These are phyloP conservation scores for Lactifluus volemus DNA, from an alignment of 768 basidiomycete species.

Conservation along the genomic window DNA sequence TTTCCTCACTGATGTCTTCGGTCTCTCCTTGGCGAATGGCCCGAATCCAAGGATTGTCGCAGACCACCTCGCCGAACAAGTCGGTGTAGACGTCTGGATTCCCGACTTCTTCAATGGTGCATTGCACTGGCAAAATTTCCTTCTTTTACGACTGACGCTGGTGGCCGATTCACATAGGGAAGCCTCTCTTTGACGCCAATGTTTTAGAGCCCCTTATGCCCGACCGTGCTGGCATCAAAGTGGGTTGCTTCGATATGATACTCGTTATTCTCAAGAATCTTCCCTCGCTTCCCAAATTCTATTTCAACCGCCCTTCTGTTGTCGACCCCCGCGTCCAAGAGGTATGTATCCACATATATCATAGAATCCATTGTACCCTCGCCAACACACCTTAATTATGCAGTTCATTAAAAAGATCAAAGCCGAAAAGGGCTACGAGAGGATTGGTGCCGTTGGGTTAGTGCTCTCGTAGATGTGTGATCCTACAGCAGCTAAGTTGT, in stretches of 20 bases:
- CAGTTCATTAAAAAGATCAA: slow-evolving; percentile 33
- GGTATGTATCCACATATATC: slow-evolving; percentile 16
- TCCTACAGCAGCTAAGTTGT: neutral
- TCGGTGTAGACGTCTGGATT: slow-evolving; percentile 54
- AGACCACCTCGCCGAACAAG: slow-evolving; percentile 38
- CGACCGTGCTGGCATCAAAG: slow-evolving; percentile 25
- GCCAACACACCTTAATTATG: neutral
- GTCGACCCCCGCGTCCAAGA: slow-evolving; percentile 23
- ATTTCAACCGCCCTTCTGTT: slow-evolving; percentile 23
- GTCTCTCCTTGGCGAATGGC: slow-evolving; percentile 32
- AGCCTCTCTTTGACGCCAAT: slow-evolving; percentile 23
- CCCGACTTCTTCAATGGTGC: slow-evolving; percentile 53
- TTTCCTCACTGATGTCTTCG: slow-evolving; percentile 50
- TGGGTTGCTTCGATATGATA: slow-evolving; percentile 17
- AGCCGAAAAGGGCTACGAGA: slow-evolving; percentile 32
- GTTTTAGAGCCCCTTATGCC: slow-evolving; percentile 26
- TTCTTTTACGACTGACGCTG: neutral
- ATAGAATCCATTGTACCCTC: neutral
- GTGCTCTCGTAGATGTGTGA: neutral
- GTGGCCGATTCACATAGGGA: slow-evolving; percentile 20
- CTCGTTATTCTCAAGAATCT: slow-evolving; percentile 21
- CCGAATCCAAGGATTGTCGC: slow-evolving; percentile 43
- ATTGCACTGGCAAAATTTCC: slow-evolving; percentile 3
- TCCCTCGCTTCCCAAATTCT: slow-evolving; percentile 19
- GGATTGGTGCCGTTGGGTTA: slow-evolving; percentile 37